Base-by-base conservation (phyloP, 83 land plant genomes). In the Thuja plicata region DNA sequence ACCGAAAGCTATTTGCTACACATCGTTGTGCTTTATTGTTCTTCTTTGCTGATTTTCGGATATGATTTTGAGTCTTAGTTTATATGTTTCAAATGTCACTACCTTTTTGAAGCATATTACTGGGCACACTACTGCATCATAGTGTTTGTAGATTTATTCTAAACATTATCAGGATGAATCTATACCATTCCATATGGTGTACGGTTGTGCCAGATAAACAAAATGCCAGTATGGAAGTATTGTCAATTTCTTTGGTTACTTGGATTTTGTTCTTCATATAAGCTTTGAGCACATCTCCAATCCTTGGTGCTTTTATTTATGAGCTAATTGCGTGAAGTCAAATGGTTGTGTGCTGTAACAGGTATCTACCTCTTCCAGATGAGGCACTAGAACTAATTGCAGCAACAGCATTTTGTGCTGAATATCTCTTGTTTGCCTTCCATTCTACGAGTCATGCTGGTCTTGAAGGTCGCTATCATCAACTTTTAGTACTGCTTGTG, bases 391-490 rank as follows among this genome's bases (percentile, higher is more conserved):
- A 91, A 85, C 89, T 97, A 17, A 92, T 96, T 60, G 96, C 92
- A 19, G 94, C 95, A 40, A 90, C 95, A 89, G 99, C 99, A 40
- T 97, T 97, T 90, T 89, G 87, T 83, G 97, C 96, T 11, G 99
- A 97, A 91, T 97, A 91, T 82, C 91, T 95, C 32, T 89, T 46
- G 41, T 97, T 97, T 89, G 90, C 91, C 90, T 97, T 95, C 89
- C 99, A 97, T 88, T 97, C 99, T 27, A 97, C 99, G 7, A 93
- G 90, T 48, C 99, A 98, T 88, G 95, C 92, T 85, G 99, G 99
- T 55, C 93, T 98, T 41, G 99, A 98, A 89, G 99, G 99, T 30
- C 91, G 96, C 89, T 98, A 96, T 92, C 99, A 97, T 66, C 91
- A 93, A 60, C 88, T 98, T 79, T 93, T 97, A 84, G 99, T 96